These are phyloP conservation scores for Septoria linicola DNA, from an alignment of 2,329 filamentous ascomycete species.

Conservation along the genomic window DNA sequence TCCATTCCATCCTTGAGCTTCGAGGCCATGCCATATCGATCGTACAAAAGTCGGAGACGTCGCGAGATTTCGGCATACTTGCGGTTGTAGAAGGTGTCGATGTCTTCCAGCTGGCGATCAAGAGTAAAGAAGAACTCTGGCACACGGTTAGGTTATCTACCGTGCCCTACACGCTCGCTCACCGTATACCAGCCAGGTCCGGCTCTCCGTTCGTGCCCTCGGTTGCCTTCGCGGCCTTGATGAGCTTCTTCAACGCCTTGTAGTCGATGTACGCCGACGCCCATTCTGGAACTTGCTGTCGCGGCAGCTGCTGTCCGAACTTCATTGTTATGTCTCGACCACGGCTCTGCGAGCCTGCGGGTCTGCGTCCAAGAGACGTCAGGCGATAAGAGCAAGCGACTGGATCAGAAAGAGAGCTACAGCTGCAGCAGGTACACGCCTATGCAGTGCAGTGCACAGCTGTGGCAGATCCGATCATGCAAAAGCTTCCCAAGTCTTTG, in stretches of 20 bases:
- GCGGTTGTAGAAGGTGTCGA: constrained; percentile 95
- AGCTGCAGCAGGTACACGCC: neutral
- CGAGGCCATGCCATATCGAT: constrained; percentile 75
- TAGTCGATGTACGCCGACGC: constrained; percentile 82
- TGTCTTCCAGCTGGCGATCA: constrained; percentile 95
- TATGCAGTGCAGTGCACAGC: neutral
- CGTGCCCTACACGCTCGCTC: constrained; percentile 20
- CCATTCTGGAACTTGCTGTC: constrained; percentile 87
- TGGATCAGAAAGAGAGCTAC: neutral
- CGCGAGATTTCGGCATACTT: constrained; percentile 84
- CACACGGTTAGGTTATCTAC: constrained; percentile 30
- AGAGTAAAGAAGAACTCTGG: constrained; percentile 95
- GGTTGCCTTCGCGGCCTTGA: constrained; percentile 70
- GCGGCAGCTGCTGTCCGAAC: constrained; percentile 61
- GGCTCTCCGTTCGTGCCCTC: constrained; percentile 63
- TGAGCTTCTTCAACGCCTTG: constrained; percentile 89
- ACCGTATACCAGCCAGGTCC: constrained; percentile 81
- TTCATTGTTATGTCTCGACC: constrained; percentile 30
- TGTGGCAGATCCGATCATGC: neutral
- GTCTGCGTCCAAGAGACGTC: neutral
- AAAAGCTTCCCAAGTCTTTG: neutral
- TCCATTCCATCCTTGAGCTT: constrained; percentile 73
- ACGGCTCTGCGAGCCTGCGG: neutral
- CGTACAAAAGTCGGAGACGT: constrained; percentile 79
- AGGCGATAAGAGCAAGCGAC: neutral